Conservation (phyloP, 2,329 filamentous ascomycete genomes). For the Westerdykella ornata region DNA sequence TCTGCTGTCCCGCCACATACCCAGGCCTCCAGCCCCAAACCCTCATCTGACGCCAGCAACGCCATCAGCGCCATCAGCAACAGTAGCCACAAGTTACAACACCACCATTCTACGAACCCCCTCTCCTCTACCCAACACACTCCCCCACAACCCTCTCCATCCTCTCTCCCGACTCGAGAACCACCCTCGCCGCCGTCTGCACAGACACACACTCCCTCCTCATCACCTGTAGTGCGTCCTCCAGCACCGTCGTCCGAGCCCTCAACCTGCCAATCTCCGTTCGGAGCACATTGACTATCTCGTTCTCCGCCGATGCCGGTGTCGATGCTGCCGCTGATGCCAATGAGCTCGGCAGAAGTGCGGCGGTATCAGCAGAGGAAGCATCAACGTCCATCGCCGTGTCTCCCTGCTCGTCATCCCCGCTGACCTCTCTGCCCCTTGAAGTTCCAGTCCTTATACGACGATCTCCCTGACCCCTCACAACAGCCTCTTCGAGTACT, state of each 20-base stretch:
- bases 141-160: constrained; percentile 45
- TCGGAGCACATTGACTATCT: constrained; percentile 25
- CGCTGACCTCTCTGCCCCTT: not conserved
- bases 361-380: not conserved
- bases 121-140: constrained; percentile 64
- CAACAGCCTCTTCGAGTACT: constrained; percentile 33
- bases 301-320: constrained; percentile 1
- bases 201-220: constrained; percentile 24
- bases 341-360: not conserved
- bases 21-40: no score
- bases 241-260: constrained; percentile 23
- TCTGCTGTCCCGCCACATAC: no score
- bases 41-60: no score
- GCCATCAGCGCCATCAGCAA: no score
- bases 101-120: constrained; percentile 1
- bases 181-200: constrained; percentile 16
- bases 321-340: constrained; percentile 4
- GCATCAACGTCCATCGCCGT: not conserved
- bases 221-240: constrained; percentile 23
- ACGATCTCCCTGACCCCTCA: constrained; percentile 11
- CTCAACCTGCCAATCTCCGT: constrained; percentile 26
- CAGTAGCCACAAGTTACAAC: no score
- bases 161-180: constrained; percentile 53
- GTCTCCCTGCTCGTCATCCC: not conserved
- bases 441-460: constrained; percentile 1